phyloP scores from a whole-genome alignment of 2,329 filamentous ascomycete genomes.

The Blastomyces silverae region DNA sequence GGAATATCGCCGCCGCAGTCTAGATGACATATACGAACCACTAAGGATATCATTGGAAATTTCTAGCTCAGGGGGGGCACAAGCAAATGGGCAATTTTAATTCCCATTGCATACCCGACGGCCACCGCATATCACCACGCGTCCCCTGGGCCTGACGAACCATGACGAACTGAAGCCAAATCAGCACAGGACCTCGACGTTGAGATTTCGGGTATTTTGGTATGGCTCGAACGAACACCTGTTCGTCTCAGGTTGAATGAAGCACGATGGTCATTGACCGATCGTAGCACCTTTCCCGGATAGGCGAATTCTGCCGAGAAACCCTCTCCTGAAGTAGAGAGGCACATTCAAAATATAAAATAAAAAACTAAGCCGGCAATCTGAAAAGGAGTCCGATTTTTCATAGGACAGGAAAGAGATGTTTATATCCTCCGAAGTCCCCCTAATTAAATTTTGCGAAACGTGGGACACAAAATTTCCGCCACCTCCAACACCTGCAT shows the following conservation, averaged over 20 bases:
- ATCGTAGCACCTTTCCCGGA: neutral
- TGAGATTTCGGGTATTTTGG: neutral
- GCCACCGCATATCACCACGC: neutral
- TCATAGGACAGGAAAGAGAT: neutral
- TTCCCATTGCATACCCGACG: neutral
- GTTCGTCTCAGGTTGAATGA: neutral
- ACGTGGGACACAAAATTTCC: conserved; percentile 11
- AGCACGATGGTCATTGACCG: neutral
- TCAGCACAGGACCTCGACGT: neutral
- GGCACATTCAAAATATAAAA: too few relatives aligned
- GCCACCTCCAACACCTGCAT: neutral
- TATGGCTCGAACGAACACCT: neutral
- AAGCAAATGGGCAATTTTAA: neutral
- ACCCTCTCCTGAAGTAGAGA: neutral
- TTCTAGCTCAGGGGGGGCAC: neutral
- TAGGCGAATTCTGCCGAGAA: neutral
- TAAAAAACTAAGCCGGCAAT: neutral
- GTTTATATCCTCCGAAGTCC: neutral
- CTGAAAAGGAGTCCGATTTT: neutral
- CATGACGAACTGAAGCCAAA: neutral
- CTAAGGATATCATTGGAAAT: neutral
- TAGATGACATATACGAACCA: neutral
- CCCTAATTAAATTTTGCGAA: neutral
- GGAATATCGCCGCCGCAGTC: neutral
- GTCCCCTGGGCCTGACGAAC: neutral